A percentile compares a stretch with the other conserved stretches of the same genome.
These are phyloP conservation scores for Eucalyptus sideroxylon DNA, from an alignment of 345 rosid species.

Conservation along the genomic window DNA sequence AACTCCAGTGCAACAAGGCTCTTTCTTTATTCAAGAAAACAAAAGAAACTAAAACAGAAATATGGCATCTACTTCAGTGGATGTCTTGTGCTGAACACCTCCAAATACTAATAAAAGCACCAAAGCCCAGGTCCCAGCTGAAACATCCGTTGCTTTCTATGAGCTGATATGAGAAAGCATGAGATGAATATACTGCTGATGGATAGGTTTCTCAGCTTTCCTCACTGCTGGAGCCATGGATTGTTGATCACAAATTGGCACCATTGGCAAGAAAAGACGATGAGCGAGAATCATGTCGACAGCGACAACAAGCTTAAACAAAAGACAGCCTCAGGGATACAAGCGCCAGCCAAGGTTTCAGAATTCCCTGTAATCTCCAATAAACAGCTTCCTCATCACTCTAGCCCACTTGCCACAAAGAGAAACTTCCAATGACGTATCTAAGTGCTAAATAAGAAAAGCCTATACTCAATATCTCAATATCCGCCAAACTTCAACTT, in stretches of 20 bases:
- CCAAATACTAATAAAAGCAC: background rate
- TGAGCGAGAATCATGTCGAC: conserved; percentile 22
- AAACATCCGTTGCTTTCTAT: background rate
- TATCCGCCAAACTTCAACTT: conserved; percentile 3
- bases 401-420: background rate
- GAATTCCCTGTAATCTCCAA: background rate
- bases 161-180: background rate
- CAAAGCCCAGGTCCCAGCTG: background rate
- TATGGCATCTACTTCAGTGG: background rate
- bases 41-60: background rate
- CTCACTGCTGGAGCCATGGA: conserved; percentile 23
- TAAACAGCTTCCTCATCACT: background rate
- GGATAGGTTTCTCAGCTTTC: conserved; percentile 34
- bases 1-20: background rate
- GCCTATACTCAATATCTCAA: background rate
- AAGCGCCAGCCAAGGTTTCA: background rate
- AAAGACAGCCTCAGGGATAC: background rate
- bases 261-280: conserved; percentile 4
- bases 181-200: conserved; percentile 12
- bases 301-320: background rate
- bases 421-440: background rate
- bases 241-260: conserved; percentile 16
- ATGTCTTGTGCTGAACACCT: background rate
- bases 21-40: background rate
- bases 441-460: background rate